Base-by-base conservation (phyloP, 2,329 filamentous ascomycete species). In the Sporothrix sp. region DNA sequence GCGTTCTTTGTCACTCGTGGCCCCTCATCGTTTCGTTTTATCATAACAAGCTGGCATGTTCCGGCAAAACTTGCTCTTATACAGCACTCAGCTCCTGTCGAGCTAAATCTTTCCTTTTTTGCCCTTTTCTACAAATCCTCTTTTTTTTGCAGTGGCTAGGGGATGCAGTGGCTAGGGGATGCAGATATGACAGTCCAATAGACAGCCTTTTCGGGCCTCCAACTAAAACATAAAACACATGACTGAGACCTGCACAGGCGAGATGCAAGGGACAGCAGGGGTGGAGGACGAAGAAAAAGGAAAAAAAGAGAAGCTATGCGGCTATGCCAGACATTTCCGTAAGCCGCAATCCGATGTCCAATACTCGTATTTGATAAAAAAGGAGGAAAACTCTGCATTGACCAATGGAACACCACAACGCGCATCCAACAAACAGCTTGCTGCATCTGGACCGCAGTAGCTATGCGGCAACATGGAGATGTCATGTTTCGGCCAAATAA, bases 191-290 rank as follows among this genome's bases (percentile, higher is more conserved):
- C 40, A 20, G 27, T 13, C 40, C 27, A 44, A 45, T 45, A 4
- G 14, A 28, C 18, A 16, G 4, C 9, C 14, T 23, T 36, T 14
- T 14, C 33, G 44, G 30, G 3, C 30, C 16, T 35, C 14, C 13
- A 30, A 33, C 8, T 8, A 20, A 14, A 18, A 28, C n/a, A 18
- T n/a, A 23, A 28, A 30, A 47, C 27, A 18, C 36, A 48, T 32
- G 36, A 39, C 18, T 48, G 46, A 40, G 46, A 48, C 46, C 25
- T 39, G 46, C 36, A 33, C 25, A 39, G 27, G 25, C 46, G 46
- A 48, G 35, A 48, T 40, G 46, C 36, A 48, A 48, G 46, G 46
- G 36, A 48, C 46, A 23, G 9, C 3, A 9, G 18, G 46, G n/a
- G 43, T 16, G 10, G n/a, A 16, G 13, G 27, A 18, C 4, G 18